These are phyloP conservation scores for Xylaria multiplex DNA, from an alignment of 2,329 filamentous ascomycete genomes.

Conservation along the genomic window DNA sequence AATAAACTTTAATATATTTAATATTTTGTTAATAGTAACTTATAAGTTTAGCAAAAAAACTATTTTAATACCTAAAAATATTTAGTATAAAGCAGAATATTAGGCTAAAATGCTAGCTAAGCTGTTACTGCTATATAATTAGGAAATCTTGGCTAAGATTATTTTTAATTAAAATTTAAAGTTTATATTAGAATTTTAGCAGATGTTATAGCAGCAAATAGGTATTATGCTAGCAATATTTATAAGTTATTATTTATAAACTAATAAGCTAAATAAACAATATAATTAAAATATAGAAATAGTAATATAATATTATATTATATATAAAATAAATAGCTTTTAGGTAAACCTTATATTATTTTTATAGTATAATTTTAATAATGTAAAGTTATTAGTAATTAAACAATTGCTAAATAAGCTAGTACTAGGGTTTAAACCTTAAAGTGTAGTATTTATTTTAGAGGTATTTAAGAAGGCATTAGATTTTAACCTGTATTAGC, in stretches of 20 bases:
- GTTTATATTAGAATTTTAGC: too few species aligned
- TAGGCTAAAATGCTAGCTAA: constrained; percentile 2
- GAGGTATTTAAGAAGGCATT: neutral
- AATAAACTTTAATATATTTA: too few species aligned
- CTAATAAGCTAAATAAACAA: neutral
- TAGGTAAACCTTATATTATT: neutral
- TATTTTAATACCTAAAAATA: constrained; percentile 11
- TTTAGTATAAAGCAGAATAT: constrained; percentile 1
- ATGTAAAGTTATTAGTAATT: constrained; percentile 3
- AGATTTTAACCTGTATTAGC: neutral
- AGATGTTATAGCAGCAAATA: too few species aligned
- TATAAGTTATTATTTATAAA: constrained; percentile 15
- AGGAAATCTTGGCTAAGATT: constrained; percentile 7
- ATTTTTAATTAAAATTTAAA: constrained; percentile 22
- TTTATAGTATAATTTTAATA: constrained; percentile 30
- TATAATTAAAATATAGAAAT: constrained; percentile 26
- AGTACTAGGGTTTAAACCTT: constrained; percentile 8
- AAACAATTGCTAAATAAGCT: constrained; percentile 12
- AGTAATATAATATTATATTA: constrained; percentile 21
- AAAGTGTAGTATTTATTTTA: constrained; percentile 13
- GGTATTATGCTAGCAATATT: too few species aligned
- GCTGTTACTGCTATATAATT: constrained; percentile 8
- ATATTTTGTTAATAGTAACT: too few species aligned
- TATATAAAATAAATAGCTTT: too few species aligned
- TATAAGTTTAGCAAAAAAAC: too few species aligned